These are phyloP conservation scores for Phytopythium boreale DNA, from an alignment of 352 stramenopile genomes.

Conservation along the genomic window DNA sequence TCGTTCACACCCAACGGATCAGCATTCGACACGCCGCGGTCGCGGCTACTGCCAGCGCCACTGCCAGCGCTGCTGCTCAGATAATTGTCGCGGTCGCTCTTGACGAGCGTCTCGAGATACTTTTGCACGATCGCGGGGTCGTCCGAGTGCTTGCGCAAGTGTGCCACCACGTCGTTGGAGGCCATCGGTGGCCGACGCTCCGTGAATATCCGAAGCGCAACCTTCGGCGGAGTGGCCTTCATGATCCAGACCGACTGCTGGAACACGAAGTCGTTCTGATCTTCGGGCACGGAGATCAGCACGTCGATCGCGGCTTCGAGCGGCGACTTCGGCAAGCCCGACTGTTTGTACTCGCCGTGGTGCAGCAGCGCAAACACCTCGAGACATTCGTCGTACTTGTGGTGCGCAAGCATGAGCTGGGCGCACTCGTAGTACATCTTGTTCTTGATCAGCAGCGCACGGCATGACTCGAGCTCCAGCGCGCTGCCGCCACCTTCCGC, in stretches of 20 bases:
- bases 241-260: slow-evolving; percentile 88
- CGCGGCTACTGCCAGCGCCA: background rate
- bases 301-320: slow-evolving; percentile 89
- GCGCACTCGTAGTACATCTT: slow-evolving; percentile 82
- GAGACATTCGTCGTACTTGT: slow-evolving; percentile 66
- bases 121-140: slow-evolving; percentile 73
- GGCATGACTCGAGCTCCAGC: slow-evolving; percentile 64
- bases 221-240: slow-evolving; percentile 63
- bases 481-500: slow-evolving; percentile 50
- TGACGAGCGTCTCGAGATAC: slow-evolving; percentile 81
- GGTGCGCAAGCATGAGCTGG: slow-evolving; percentile 62
- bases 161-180: slow-evolving; percentile 77
- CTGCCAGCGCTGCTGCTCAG: slow-evolving; percentile 8
- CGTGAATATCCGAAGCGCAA: slow-evolving; percentile 82
- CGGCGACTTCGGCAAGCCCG: slow-evolving; percentile 78
- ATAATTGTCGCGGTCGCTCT: slow-evolving; percentile 36
- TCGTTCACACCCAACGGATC: slow-evolving; percentile 57
- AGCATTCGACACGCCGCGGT: slow-evolving; percentile 8
- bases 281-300: slow-evolving; percentile 70
- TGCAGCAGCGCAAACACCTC: slow-evolving; percentile 84
- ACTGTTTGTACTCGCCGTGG: slow-evolving; percentile 81
- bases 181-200: slow-evolving; percentile 59
- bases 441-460: slow-evolving; percentile 61
- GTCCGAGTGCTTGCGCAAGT: slow-evolving; percentile 73
- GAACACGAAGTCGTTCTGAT: slow-evolving; percentile 85